Evolutionary conservation across 169 alveolate species (phyloP), one percentile per base, ranked within the genome.

Genomic region (Plasmodium gallinaceum): DNA sequence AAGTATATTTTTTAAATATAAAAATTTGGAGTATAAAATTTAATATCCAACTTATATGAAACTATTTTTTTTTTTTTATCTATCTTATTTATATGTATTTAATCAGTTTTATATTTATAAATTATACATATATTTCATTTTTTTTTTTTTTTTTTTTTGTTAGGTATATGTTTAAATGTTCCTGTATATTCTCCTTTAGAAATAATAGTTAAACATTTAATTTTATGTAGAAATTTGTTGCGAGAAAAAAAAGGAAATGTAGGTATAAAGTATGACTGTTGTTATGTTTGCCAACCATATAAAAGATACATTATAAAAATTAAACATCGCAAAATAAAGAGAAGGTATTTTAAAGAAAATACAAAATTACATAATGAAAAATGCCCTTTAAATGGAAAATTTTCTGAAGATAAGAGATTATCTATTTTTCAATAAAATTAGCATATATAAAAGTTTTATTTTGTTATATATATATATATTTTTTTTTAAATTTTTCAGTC

Each of bases 151-250:
- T 45, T 70, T 57, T 22, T 60, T 61, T 26, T 60, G 12, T 42
- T 16, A 83, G 91, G 46, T 57, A 57, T 83, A 39, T 83, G 91
- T 58, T 51, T 83, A 46, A 66, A 83, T 22, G 91, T 68, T 20
- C 91, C 91, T 64, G 26, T 83, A 61, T 83, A 83, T 62, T 83
- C 91, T 71, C 91, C 91, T n/a, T 39, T 83, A 83, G 91, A 83
- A 83, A 68, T 83, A 46, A 83, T 83, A 70, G 65, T 83, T 14
- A 83, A 83, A 64, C 91, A 83, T 5, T 62, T 83, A 32, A 83
- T 83, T 51, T 71, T 83, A 62, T 83, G 85, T 43, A 52, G 91
- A 58, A 83, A 83, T 37, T 57, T 83, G 61, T 48, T 83, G 37
- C 70, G 91, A 39, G 91, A 83, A 43, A 83, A 83, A 37, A 83